A percentile compares a stretch with the other conserved stretches of the same genome.
Evolutionary conservation across 75 land plant species (phyloP).

Genomic region (Chamaecyparis obtusa): DNA sequence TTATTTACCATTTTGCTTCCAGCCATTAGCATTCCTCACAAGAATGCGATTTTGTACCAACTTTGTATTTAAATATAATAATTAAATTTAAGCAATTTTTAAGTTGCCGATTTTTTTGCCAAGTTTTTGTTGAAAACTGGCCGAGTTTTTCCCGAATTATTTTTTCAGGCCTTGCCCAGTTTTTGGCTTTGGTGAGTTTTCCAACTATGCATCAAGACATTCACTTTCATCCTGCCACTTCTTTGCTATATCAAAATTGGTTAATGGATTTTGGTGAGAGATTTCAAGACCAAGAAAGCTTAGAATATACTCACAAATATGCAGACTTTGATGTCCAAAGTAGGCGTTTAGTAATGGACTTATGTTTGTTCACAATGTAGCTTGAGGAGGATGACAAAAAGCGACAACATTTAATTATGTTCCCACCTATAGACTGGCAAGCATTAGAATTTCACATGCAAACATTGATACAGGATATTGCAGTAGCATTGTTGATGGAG

Average conservation of each 20-base stretch:
- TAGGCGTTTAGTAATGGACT: neutral
- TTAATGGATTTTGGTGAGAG: neutral
- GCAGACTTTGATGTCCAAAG: neutral
- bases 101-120: too few species aligned
- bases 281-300: neutral
- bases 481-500: slow-evolving; percentile 91
- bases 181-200: too few species aligned
- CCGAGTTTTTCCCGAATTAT: too few species aligned
- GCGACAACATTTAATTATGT: slow-evolving; percentile 54
- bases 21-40: too few species aligned
- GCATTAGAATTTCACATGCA: slow-evolving; percentile 80
- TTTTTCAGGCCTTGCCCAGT: too few species aligned
- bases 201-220: too few species aligned
- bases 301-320: neutral
- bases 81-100: too few species aligned
- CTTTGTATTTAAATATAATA: too few species aligned
- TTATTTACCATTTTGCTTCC: too few species aligned
- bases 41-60: too few species aligned
- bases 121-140: too few species aligned
- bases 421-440: slow-evolving; percentile 78
- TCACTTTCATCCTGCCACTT: neutral
- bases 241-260: neutral
- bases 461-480: slow-evolving; percentile 92
- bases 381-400: slow-evolving; percentile 64
- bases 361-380: slow-evolving; percentile 27